Evolutionary conservation across 1,139 yeast genomes (phyloP), one percentile per base, ranked within the genome.

Genomic region (Kodamaea alishanica): DNA sequence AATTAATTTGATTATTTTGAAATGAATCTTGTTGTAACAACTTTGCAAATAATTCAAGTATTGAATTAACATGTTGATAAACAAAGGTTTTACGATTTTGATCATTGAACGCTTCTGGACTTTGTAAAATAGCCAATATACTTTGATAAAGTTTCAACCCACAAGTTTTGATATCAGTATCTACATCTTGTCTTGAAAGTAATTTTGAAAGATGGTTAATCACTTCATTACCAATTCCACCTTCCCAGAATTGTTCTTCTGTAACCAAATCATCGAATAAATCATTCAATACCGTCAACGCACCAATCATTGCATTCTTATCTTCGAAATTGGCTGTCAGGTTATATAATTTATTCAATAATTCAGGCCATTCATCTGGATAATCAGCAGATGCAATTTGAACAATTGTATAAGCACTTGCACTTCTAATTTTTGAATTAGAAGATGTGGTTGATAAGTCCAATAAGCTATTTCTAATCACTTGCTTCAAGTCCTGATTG

Each of bases 321-420:
- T 63, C 47, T 24, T 63, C 57, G 27, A 62, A 56, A 9, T 57
- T 43, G 6, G 58, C 53, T 4, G 77, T 62, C 35, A 68, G 62
- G 12, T 58, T 51, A 52, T 78, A 77, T 35, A 85, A 56, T 9
- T 60, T 54, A 15, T 65, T 62, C 42, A 90, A 57, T 34, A 92
- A 66, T 25, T 71, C 73, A 0, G 97, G 96, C 97, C 97, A 92
- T 55, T 88, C 95, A 52, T 92, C 97, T 0, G 98, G 98, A 55
- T 79, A 90, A 54, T 92, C 98, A 1, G 83, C 85, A 1, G 87
- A 84, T 1, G 96, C 90, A 22, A 92, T 85, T 51, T 85, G 95
- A 2, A 86, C 85, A 23, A 88, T 76, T 9, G 87, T 82, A 48
- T 87, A 81, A 1, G 92, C 80, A 2, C 85, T 77, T 35, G 86